Percentiles rank a stretch among this genome's conserved stretches.
These are phyloP conservation scores for Aspergillus nanangensis DNA, from an alignment of 495 filamentous ascomycete species.

Conservation along the genomic window DNA sequence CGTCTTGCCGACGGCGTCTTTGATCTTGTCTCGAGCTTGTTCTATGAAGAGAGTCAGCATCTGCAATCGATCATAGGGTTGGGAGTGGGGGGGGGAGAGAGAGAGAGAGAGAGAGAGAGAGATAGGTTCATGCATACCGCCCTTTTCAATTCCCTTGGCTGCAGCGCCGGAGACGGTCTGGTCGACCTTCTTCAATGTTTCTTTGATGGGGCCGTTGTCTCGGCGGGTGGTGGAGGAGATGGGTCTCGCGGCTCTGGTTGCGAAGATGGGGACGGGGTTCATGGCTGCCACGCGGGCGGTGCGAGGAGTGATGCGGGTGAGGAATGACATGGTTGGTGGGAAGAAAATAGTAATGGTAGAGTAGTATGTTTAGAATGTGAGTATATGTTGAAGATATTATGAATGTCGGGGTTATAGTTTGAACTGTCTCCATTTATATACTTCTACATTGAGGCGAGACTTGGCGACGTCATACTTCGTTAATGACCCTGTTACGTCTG, in stretches of 20 bases:
- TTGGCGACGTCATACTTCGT: neutral
- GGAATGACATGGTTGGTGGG: slow-evolving; percentile 22
- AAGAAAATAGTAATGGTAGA: neutral
- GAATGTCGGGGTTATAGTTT: neutral
- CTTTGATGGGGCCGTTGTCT: slow-evolving; percentile 44
- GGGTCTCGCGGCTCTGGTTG: slow-evolving; percentile 16
- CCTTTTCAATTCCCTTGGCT: slow-evolving; percentile 58
- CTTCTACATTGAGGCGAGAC: neutral
- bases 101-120: neutral
- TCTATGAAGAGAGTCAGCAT: slow-evolving; percentile 29
- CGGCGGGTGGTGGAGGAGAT: slow-evolving; percentile 27
- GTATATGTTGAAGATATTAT: no score
- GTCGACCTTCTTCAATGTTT: slow-evolving; percentile 54
- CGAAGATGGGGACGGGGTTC: slow-evolving; percentile 10
- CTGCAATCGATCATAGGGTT: neutral
- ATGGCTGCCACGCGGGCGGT: slow-evolving; percentile 19
- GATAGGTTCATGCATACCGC: slow-evolving; percentile 41
- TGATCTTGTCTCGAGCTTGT: slow-evolving; percentile 36
- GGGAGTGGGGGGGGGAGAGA: neutral
- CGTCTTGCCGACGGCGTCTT: slow-evolving; percentile 31
- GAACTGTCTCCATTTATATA: neutral
- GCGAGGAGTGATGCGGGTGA: slow-evolving; percentile 13
- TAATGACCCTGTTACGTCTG: slow-evolving; percentile 8
- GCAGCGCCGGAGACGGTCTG: slow-evolving; percentile 47
- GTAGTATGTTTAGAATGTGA: no score